phyloP scores from a whole-genome alignment of 345 rosid species.

The Aegle marmelos region DNA sequence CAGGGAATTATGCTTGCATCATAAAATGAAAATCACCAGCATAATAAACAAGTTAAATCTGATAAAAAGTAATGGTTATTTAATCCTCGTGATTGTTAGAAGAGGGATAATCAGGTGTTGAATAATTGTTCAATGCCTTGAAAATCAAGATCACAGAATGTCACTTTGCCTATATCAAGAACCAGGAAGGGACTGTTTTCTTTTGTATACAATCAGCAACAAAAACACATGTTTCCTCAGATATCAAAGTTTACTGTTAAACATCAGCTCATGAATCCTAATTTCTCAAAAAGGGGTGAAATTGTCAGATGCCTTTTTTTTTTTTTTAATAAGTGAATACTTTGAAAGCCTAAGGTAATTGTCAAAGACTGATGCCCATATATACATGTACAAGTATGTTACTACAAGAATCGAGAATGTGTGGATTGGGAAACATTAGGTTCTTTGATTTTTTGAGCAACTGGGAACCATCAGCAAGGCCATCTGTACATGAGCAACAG shows the following conservation, averaged over 20 bases:
- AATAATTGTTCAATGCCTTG: not conserved
- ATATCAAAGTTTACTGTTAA: not conserved
- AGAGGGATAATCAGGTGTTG: not conserved
- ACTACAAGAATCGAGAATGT: not conserved
- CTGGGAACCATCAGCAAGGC: not conserved
- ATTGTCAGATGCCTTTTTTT: not conserved
- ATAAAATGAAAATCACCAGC: not conserved
- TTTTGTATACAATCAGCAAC: not conserved
- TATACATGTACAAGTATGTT: not conserved
- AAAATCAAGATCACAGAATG: not conserved
- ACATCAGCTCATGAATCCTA: no score
- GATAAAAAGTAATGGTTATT: not conserved
- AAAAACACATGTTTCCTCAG: not conserved
- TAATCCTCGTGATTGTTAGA: constrained; percentile 1
- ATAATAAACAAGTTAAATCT: not conserved
- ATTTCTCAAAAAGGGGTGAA: not conserved
- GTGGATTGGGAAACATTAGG: not conserved
- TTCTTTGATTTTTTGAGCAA: not conserved
- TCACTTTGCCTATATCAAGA: not conserved
- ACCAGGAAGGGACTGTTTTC: not conserved
- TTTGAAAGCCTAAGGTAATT: not conserved
- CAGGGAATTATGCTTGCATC: not conserved
- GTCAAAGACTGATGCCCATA: not conserved
- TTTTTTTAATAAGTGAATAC: no score
- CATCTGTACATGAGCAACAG: not conserved